Base-by-base conservation (phyloP, 495 filamentous ascomycete species). In the Xylaria nigripes region DNA sequence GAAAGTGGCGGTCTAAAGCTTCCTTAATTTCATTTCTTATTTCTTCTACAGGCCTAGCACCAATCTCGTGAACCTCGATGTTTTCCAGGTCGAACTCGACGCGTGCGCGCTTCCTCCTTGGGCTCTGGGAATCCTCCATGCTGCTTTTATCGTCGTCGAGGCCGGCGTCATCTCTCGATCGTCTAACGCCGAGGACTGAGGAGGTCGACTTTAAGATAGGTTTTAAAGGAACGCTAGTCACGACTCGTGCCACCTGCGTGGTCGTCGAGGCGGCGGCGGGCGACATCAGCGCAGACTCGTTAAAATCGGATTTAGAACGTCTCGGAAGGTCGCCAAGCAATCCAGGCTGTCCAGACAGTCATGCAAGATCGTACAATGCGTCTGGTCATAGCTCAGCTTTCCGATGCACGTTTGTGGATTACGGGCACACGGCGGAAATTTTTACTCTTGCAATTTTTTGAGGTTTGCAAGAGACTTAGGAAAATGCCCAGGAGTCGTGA, bases 31-130 rank as follows among this genome's bases (percentile, higher is more conserved):
- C 87, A 38, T 85, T 81, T 76, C 78, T 89, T 77, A 66, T 82
- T 70, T 70, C 77, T 57, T 73, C 72, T 16, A 77, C 52, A 18
- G 67, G 70, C 54, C 74, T 67, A 51, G 64, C 54, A 45, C 69
- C 67, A 36, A 77, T 68, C 30, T 84, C 74, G 50, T 79, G 75
- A 36, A 86, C 66, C 56, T 85, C 78, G 61, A 87, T 80, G 40
- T 90, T 80, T 22, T 83, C 78, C 34, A 84, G 75, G 56, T 89
- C 82, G 68, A 94, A 95, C 34, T 85, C 81, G 24, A 96, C 89
- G 43, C 66, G 75, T 34, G 67, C 68, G 47, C 74, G 72, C 60
- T 85, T 88, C 23, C 61, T 54, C 27, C 13, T 2, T 10, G 64
- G 64, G 43, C 54, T 66, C 36, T 60, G 58, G 9, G 49, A 38